A percentile compares a stretch with the other conserved stretches of the same genome.
Conservation (phyloP, 2,329 filamentous ascomycete species). For the Chaetothyriales sp. region DNA sequence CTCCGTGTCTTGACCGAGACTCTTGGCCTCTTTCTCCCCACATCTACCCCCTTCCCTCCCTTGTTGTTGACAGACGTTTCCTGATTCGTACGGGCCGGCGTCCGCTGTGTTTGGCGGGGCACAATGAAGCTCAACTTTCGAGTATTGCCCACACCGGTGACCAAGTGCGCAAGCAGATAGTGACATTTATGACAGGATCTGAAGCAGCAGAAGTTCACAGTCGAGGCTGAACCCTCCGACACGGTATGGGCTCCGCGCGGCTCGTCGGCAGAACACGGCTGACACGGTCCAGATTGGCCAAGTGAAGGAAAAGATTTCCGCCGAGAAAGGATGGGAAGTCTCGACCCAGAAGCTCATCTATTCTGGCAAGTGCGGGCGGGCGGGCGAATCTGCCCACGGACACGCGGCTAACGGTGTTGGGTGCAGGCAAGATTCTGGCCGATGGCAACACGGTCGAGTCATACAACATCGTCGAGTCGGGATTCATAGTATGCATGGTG, state of each 20-base stretch:
- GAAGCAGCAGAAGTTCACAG: slow-evolving; percentile 95
- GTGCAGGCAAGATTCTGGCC: slow-evolving; percentile 85
- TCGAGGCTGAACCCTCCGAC: slow-evolving; percentile 87
- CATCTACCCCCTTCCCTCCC: slow-evolving; percentile 15
- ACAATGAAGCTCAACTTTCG: slow-evolving; percentile 62
- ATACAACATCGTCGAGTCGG: slow-evolving; percentile 98
- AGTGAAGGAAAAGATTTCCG: slow-evolving; percentile 83
- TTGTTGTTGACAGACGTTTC: slow-evolving; percentile 12
- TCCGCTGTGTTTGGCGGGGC: slow-evolving; percentile 23
- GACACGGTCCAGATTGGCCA: slow-evolving; percentile 54
- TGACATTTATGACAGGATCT: slow-evolving; percentile 54
- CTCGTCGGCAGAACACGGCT: slow-evolving; percentile 5
- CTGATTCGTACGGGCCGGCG: slow-evolving; percentile 18
- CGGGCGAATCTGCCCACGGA: not conserved
- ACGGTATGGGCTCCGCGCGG: slow-evolving; percentile 43
- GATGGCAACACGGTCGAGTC: slow-evolving; percentile 94
- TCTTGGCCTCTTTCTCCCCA: slow-evolving; percentile 1
- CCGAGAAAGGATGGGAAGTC: slow-evolving; percentile 88
- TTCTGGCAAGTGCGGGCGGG: slow-evolving; percentile 52
- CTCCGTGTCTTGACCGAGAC: not conserved
- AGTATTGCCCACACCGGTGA: slow-evolving; percentile 29
- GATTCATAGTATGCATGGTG: slow-evolving; percentile 97
- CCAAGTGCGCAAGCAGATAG: slow-evolving; percentile 16
- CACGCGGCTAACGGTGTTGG: slow-evolving; percentile 1
- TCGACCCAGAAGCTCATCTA: slow-evolving; percentile 93